A percentile compares a stretch with the other conserved stretches of the same genome.
These are phyloP conservation scores for Ceratocystis harringtonii DNA, from an alignment of 2,329 filamentous ascomycete genomes.

Conservation along the genomic window DNA sequence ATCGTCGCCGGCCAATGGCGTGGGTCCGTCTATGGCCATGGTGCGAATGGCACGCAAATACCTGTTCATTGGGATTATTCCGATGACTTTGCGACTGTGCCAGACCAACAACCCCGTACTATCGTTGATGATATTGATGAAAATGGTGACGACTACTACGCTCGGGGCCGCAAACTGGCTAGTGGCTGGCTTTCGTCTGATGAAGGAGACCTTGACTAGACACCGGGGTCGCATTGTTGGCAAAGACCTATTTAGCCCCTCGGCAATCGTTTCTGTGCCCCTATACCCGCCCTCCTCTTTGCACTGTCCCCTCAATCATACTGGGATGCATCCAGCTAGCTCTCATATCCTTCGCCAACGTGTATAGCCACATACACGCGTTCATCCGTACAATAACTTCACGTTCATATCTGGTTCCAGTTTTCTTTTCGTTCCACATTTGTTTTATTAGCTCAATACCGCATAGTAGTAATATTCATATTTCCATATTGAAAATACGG, in stretches of 20 bases:
- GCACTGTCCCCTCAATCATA: background rate
- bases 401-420: background rate
- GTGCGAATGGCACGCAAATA: constrained; percentile 38
- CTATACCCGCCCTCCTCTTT: background rate
- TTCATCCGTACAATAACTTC: background rate
- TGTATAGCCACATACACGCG: background rate
- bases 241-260: background rate
- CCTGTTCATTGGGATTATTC: constrained; percentile 47
- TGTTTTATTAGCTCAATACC: constrained; percentile 23
- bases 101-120: background rate
- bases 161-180: constrained; percentile 13
- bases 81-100: constrained; percentile 33
- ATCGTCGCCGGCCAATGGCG: constrained; percentile 53
- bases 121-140: constrained; percentile 11
- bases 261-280: background rate
- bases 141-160: constrained; percentile 16
- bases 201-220: constrained; percentile 15
- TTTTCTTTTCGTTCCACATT: constrained; percentile 15
- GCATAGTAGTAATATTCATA: constrained; percentile 5
- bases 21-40: constrained; percentile 41
- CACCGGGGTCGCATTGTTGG: background rate
- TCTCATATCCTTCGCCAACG: background rate
- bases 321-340: too few species aligned
- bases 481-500: background rate
- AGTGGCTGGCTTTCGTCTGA: constrained; percentile 13